These are phyloP conservation scores for Diaporthe sp. DNA, from an alignment of 2,329 filamentous ascomycete species.

Conservation along the genomic window DNA sequence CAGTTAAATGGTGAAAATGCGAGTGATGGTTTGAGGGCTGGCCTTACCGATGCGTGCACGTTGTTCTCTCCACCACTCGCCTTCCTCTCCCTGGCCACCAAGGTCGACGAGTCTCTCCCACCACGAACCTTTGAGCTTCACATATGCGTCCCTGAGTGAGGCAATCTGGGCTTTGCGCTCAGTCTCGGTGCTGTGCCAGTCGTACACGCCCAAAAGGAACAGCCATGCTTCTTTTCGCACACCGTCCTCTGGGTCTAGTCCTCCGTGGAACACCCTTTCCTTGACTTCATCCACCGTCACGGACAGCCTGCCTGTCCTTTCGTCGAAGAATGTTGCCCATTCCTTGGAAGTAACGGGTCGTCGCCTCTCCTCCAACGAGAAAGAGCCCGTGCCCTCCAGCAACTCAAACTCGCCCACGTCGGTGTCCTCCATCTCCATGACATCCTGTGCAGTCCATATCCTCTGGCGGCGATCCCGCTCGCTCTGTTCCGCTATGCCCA, in stretches of 20 bases:
- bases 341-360: constrained; percentile 85
- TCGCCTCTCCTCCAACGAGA: constrained; percentile 83
- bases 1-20: constrained; percentile 33
- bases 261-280: constrained; percentile 96
- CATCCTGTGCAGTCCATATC: constrained; percentile 94
- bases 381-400: constrained; percentile 81
- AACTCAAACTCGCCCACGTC: constrained; percentile 97
- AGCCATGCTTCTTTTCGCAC: constrained; percentile 98
- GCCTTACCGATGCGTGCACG: constrained; percentile 89
- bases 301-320: constrained; percentile 78
- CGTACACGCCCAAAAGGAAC: constrained; percentile 90
- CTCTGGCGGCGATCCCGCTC: constrained; percentile 87
- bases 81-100: constrained; percentile 82
- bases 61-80: constrained; percentile 98
- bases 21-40: too few relatives aligned
- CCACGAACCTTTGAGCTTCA: constrained; percentile 93
- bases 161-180: constrained; percentile 88
- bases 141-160: constrained; percentile 91
- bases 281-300: constrained; percentile 94
- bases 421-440: constrained; percentile 93
- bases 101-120: constrained; percentile 94
- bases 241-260: constrained; percentile 88
- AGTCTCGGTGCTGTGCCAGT: constrained; percentile 91
- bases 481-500: constrained; percentile 98
- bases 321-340: constrained; percentile 93